phyloP scores from a whole-genome alignment of 192 early-diverging fungal species.

The Backusella tarrabulga region DNA sequence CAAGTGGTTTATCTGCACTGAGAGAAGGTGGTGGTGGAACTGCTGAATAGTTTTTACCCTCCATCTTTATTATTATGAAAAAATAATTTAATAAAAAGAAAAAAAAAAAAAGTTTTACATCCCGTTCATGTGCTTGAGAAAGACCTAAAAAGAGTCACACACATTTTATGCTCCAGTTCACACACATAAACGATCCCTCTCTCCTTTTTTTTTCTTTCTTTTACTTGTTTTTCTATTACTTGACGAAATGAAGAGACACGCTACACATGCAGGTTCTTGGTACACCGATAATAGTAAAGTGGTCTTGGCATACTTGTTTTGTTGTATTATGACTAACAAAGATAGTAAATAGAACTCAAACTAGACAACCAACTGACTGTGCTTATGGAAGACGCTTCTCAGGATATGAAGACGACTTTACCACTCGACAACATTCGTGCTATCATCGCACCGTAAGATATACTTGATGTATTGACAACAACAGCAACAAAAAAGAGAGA shows the following conservation, averaged over 20 bases:
- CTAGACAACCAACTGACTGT: constrained; percentile 48
- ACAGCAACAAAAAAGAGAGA: background rate
- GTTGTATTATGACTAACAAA: too few relatives aligned
- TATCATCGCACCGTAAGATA: constrained; percentile 75
- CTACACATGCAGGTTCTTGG: constrained; percentile 73
- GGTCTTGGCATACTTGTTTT: background rate
- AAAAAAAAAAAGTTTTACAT: background rate
- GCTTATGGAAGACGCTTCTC: constrained; percentile 50
- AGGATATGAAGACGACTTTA: constrained; percentile 21
- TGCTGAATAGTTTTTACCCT: constrained; percentile 40
- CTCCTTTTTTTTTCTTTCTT: background rate
- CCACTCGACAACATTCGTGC: constrained; percentile 55
- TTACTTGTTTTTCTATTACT: background rate
- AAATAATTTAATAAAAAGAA: background rate
- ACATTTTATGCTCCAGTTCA: background rate
- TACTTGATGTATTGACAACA: background rate
- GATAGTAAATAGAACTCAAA: constrained; percentile 39
- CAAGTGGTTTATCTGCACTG: constrained; percentile 38
- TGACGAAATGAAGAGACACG: constrained; percentile 35
- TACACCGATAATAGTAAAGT: constrained; percentile 51
- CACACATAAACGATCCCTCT: background rate
- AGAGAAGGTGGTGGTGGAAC: constrained; percentile 40
- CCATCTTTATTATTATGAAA: background rate
- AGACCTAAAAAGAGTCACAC: background rate
- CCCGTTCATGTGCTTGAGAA: background rate